These are phyloP conservation scores for Grosmannia clavigera DNA, from an alignment of 2,329 filamentous ascomycete species.

Conservation along the genomic window DNA sequence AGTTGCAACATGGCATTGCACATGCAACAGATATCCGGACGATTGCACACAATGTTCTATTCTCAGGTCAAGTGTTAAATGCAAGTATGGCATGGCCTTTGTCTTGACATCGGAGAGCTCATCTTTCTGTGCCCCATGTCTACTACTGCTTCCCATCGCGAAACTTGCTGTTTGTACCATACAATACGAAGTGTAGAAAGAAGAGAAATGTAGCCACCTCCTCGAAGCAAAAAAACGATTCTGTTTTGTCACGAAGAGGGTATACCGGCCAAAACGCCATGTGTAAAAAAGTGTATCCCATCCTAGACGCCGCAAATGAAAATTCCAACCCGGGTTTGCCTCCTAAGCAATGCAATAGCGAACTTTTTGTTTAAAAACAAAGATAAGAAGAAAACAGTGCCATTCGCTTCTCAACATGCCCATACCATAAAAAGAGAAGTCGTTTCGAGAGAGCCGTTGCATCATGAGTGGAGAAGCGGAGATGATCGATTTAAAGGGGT, in stretches of 20 bases:
- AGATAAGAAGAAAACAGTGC: background rate
- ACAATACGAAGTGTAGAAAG: background rate
- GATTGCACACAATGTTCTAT: too few relatives aligned
- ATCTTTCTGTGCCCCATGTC: background rate
- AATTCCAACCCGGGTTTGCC: background rate
- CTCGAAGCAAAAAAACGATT: background rate
- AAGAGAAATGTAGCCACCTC: background rate
- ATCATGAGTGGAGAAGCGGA: background rate
- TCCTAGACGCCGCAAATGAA: background rate
- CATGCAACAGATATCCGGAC: too few relatives aligned
- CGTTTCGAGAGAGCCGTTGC: background rate
- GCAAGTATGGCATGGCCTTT: background rate
- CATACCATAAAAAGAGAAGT: background rate
- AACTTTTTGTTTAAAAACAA: background rate
- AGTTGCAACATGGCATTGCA: too few relatives aligned
- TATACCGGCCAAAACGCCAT: background rate
- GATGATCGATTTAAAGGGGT: background rate
- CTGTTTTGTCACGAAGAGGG: background rate
- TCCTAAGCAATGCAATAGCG: background rate
- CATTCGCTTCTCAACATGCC: conserved; percentile 1
- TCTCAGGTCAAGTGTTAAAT: too few relatives aligned
- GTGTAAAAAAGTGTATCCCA: background rate
- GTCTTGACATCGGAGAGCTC: background rate
- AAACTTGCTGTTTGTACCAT: background rate
- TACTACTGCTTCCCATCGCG: background rate